Conservation (phyloP, 108 stramenopile species). For the Cyclotella choctawhatcheeana region DNA sequence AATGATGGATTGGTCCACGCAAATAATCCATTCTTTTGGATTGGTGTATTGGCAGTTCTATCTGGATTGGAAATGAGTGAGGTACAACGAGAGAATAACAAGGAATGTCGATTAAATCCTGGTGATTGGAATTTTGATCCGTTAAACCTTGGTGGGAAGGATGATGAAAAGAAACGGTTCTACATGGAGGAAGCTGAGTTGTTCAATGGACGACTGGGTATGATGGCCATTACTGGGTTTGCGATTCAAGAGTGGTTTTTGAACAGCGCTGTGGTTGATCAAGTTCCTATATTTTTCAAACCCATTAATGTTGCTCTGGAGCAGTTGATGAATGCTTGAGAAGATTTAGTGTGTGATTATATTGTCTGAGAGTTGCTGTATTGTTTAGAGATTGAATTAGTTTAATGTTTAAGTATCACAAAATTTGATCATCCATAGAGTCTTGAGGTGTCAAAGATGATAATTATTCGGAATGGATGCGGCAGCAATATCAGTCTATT, state of each 20-base stretch:
- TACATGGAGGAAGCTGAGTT: constrained; percentile 66
- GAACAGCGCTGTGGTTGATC: constrained; percentile 59
- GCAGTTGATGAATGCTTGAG: constrained; percentile 5
- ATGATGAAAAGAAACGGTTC: constrained; percentile 12
- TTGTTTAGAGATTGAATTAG: too few relatives aligned
- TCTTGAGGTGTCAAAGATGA: too few relatives aligned
- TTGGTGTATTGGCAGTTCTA: constrained; percentile 41
- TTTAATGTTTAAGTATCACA: too few relatives aligned
- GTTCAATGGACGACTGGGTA: constrained; percentile 81
- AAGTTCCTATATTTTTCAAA: constrained; percentile 71
- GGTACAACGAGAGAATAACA: constrained; percentile 9
- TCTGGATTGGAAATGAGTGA: constrained; percentile 48
- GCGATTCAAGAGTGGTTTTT: constrained; percentile 68
- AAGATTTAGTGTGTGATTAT: too few relatives aligned
- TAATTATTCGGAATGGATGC: too few relatives aligned
- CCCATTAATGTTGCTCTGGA: constrained; percentile 36
- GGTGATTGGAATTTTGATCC: constrained; percentile 59
- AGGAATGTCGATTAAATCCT: constrained; percentile 22
- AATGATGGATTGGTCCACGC: constrained; percentile 73
- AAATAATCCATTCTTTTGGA: constrained; percentile 67
- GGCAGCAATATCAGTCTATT: too few relatives aligned
- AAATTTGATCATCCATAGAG: too few relatives aligned
- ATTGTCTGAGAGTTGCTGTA: too few relatives aligned
- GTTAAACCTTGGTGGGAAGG: constrained; percentile 28
- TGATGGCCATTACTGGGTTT: constrained; percentile 77